Percentiles rank a stretch among this genome's conserved stretches.
Evolutionary conservation across 495 filamentous ascomycete species (phyloP).

Genomic region (Xylaria bambusicola): DNA sequence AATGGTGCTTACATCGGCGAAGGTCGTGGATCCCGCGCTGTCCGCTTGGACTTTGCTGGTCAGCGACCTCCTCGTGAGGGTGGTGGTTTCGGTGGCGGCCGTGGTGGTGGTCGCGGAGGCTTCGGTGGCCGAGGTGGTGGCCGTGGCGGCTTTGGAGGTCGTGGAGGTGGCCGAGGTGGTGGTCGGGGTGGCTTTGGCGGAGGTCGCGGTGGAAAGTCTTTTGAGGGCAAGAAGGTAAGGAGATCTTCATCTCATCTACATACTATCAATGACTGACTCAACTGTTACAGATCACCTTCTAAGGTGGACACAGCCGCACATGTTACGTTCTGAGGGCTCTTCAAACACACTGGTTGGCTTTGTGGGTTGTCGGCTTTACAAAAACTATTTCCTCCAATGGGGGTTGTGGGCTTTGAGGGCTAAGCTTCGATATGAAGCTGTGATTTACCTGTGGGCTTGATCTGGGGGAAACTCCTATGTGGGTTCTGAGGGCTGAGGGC

Average conservation of each 20-base stretch:
- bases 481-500: constrained; percentile 44
- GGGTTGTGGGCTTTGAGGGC: constrained; percentile 54
- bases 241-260: not conserved
- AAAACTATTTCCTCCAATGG: constrained; percentile 38
- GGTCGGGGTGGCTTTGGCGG: constrained; percentile 47
- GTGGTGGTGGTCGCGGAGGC: constrained; percentile 58
- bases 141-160: constrained; percentile 42
- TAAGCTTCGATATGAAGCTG: constrained; percentile 42
- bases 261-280: not conserved
- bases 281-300: constrained; percentile 66
- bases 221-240: constrained; percentile 77
- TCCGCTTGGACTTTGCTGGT: constrained; percentile 88
- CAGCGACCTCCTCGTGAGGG: constrained; percentile 67
- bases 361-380: constrained; percentile 53
- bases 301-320: constrained; percentile 49
- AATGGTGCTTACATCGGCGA: constrained; percentile 76
- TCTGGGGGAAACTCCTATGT: constrained; percentile 35
- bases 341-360: constrained; percentile 47
- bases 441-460: constrained; percentile 56
- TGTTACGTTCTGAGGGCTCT: constrained; percentile 43
- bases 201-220: constrained; percentile 49
- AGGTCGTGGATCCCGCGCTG: constrained; percentile 54
- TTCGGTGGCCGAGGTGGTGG: constrained; percentile 47
- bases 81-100: constrained; percentile 44
- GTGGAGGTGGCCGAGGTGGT: constrained; percentile 46